A percentile compares a stretch with the other conserved stretches of the same genome.
These are phyloP conservation scores for Chamaecyparis obtusa DNA, from an alignment of 75 land plant genomes.

Conservation along the genomic window DNA sequence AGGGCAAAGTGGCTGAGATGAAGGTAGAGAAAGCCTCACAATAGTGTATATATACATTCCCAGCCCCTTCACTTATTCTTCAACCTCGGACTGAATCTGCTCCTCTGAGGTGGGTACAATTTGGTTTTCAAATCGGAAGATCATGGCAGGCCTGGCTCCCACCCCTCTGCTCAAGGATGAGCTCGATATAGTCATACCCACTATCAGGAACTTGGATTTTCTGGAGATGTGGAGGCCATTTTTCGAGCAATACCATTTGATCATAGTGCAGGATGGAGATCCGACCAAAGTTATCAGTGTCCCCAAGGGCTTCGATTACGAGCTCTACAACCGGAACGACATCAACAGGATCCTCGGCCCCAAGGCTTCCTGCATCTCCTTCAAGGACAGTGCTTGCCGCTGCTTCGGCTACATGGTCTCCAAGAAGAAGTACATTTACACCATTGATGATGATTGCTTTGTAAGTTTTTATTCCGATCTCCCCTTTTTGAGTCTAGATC, in stretches of 20 bases:
- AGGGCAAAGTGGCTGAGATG: too few relatives aligned
- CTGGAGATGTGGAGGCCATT: slow-evolving; percentile 77
- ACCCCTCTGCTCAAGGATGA: slow-evolving; percentile 42
- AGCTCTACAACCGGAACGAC: slow-evolving; percentile 68
- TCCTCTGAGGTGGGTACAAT: too few relatives aligned
- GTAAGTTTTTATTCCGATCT: slow-evolving; percentile 24
- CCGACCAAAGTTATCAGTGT: slow-evolving; percentile 45
- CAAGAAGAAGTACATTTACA: slow-evolving; percentile 69
- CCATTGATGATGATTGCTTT: slow-evolving; percentile 75
- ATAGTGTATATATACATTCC: too few relatives aligned
- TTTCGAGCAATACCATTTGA: slow-evolving; percentile 60
- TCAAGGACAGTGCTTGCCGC: slow-evolving; percentile 71
- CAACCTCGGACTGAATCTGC: too few relatives aligned
- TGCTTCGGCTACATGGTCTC: slow-evolving; percentile 72
- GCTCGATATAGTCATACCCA: slow-evolving; percentile 67
- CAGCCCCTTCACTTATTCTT: too few relatives aligned
- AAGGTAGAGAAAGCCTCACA: too few relatives aligned
- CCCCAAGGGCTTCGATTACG: slow-evolving; percentile 68
- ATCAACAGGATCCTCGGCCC: slow-evolving; percentile 64
- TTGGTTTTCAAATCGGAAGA: not conserved
- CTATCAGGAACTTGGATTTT: slow-evolving; percentile 61
- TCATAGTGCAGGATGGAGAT: slow-evolving; percentile 69
- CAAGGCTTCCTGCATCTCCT: slow-evolving; percentile 64
- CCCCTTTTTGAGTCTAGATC: not conserved
- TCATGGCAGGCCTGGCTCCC: not conserved